Conservation (phyloP, 2,329 filamentous ascomycete species). For the Stemphylium vesicarium region DNA sequence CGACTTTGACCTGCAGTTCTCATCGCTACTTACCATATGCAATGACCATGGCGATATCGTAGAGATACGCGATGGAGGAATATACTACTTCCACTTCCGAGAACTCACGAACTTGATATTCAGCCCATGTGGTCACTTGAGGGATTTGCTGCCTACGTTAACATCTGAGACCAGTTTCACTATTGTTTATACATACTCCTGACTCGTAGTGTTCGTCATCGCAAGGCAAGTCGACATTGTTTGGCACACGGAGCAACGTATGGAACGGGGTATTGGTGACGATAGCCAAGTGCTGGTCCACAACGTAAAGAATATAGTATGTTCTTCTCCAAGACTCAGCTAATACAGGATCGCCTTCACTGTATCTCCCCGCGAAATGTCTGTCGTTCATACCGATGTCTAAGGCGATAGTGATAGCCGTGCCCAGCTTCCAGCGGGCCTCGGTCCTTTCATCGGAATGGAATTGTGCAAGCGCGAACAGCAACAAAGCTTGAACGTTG, state of each 20-base stretch:
- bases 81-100: constrained; percentile 72
- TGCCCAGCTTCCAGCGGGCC: constrained; percentile 69
- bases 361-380: constrained; percentile 68
- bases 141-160: constrained; percentile 40
- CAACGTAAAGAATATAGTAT: constrained; percentile 81
- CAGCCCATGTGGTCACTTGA: constrained; percentile 61
- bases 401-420: constrained; percentile 73
- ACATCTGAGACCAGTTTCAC: neutral
- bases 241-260: constrained; percentile 66
- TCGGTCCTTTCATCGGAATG: constrained; percentile 73
- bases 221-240: constrained; percentile 76
- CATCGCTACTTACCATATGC: constrained; percentile 59
- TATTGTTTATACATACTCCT: constrained; percentile 32
- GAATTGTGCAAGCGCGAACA: constrained; percentile 80
- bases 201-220: constrained; percentile 72
- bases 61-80: constrained; percentile 82
- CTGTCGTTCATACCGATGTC: constrained; percentile 79
- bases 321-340: constrained; percentile 87
- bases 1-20: too few species aligned
- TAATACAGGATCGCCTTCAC: constrained; percentile 68
- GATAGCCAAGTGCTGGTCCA: constrained; percentile 81
- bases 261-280: constrained; percentile 75
- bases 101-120: constrained; percentile 78
- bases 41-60: constrained; percentile 74
- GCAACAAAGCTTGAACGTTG: constrained; percentile 75